phyloP scores from a whole-genome alignment of 2,329 filamentous ascomycete species.

The Colletotrichum sublineola region DNA sequence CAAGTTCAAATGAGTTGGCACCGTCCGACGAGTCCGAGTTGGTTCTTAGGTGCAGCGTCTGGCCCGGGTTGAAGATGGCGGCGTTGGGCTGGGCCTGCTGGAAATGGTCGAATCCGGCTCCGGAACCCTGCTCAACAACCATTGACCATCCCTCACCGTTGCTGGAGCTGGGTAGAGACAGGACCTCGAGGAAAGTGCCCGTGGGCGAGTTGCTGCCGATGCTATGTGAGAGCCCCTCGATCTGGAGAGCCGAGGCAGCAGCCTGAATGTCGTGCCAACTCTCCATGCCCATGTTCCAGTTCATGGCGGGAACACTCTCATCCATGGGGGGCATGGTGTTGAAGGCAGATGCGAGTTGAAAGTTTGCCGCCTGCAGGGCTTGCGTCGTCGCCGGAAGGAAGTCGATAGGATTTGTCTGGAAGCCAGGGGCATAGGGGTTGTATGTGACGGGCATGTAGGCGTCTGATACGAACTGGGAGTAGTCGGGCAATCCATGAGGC shows the following conservation, averaged over 20 bases:
- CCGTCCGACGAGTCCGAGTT: conserved; percentile 88
- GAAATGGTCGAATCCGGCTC: conserved; percentile 70
- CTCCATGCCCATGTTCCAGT: conserved; percentile 75
- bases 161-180: conserved; percentile 84
- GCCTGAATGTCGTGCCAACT: conserved; percentile 86
- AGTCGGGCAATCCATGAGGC: conserved; percentile 56
- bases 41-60: conserved; percentile 89
- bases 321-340: conserved; percentile 69
- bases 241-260: conserved; percentile 63
- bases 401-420: conserved; percentile 69
- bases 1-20: conserved; percentile 74
- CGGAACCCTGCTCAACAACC: conserved; percentile 57
- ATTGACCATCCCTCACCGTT: conserved; percentile 86
- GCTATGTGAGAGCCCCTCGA: conserved; percentile 62
- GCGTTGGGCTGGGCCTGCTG: conserved; percentile 69
- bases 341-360: conserved; percentile 75
- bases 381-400: conserved; percentile 75
- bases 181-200: conserved; percentile 80
- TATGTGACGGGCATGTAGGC: conserved; percentile 49
- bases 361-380: conserved; percentile 71
- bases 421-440: conserved; percentile 64
- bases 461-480: conserved; percentile 69
- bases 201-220: conserved; percentile 62
- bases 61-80: conserved; percentile 91
- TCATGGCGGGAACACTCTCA: conserved; percentile 66